Base-by-base conservation (phyloP, 108 stramenopile species). In the Nannochloropsis gaditana region DNA sequence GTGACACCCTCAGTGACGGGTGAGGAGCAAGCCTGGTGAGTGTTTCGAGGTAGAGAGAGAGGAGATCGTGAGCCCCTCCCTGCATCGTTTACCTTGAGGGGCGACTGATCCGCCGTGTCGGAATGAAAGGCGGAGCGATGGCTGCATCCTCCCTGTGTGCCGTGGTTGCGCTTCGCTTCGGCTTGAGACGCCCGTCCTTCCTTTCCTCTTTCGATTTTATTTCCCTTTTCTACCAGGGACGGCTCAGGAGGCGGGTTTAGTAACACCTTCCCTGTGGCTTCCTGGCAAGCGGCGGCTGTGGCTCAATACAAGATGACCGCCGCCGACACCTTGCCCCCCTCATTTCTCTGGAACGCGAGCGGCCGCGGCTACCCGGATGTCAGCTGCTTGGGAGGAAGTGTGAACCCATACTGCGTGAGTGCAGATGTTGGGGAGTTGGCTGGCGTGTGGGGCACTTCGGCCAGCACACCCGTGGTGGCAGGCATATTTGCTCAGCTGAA, bases 331-430 rank as follows among this genome's bases (percentile, higher is more conserved):
- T 43, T 85, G 41, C 91, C 91, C 45, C 41, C 79, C 59, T 79
- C 87, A 42, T 11, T 9, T 42, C 11, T 45, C 31, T 91, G 45
- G 87, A 91, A 91, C 87, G 43, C 81, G 43, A 83, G 85, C 31
- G 89, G 89, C 9, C 43, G 91, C 5, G 91, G 86, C 2, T 91
- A 88, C 80, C 91, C 91, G 50, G 91, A 91, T 82, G 15, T 91
- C 42, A 43, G 88, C 81, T 89, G 89, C 17, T 44, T 90, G 2
- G 91, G 80, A 17, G 89, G 89, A 2, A 44, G 59, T 17, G 45
- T 41, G 44, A 89, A 90, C 81, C 19, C 85, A 15, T 91, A 91
- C 89, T 88, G 80, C 83, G 87, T 91, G 50, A 80, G 85, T 45
- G 91, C 89, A 21, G 82, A 79, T 11, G 85, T 44, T 9, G 81